Evolutionary conservation across 768 basidiomycete genomes (phyloP).

Genomic region (Boletus sp.): DNA sequence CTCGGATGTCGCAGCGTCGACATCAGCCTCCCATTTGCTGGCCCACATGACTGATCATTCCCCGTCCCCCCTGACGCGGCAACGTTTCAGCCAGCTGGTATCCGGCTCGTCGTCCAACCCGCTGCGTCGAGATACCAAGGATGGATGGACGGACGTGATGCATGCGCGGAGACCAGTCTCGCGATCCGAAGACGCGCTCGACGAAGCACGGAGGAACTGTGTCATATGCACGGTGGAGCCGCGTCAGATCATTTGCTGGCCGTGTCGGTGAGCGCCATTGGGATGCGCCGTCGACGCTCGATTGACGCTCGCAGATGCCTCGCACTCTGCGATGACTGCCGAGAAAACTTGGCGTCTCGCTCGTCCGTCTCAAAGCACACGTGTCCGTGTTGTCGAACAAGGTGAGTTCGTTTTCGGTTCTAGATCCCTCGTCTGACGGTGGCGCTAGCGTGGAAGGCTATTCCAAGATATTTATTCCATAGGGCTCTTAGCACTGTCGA

Average conservation of each 20-base stretch:
- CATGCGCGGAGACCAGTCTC: constrained; percentile 21
- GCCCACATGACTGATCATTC: constrained; percentile 51
- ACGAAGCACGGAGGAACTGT: constrained; percentile 44
- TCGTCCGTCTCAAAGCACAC: constrained; percentile 47
- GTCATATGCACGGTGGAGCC: constrained; percentile 71
- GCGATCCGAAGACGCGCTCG: constrained; percentile 26
- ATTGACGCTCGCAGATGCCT: constrained; percentile 39
- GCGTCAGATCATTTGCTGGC: constrained; percentile 79
- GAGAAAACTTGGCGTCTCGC: constrained; percentile 51
- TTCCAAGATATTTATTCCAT: constrained; percentile 36
- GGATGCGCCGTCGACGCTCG: background rate
- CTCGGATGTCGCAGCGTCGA: constrained; percentile 30
- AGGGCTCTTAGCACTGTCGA: constrained; percentile 3
- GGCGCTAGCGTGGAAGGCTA: constrained; percentile 33
- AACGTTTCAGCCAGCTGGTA: constrained; percentile 42
- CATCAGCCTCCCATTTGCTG: constrained; percentile 45
- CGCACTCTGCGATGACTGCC: constrained; percentile 53
- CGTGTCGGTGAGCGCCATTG: constrained; percentile 60
- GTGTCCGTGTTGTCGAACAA: constrained; percentile 51
- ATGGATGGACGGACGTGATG: constrained; percentile 33
- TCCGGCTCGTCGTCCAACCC: constrained; percentile 15
- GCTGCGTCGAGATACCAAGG: constrained; percentile 12
- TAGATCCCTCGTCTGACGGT: background rate
- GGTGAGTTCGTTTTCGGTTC: constrained; percentile 31
- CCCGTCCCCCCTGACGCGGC: constrained; percentile 49